phyloP scores from a whole-genome alignment of 768 basidiomycete species.

The Astraeus odoratus region DNA sequence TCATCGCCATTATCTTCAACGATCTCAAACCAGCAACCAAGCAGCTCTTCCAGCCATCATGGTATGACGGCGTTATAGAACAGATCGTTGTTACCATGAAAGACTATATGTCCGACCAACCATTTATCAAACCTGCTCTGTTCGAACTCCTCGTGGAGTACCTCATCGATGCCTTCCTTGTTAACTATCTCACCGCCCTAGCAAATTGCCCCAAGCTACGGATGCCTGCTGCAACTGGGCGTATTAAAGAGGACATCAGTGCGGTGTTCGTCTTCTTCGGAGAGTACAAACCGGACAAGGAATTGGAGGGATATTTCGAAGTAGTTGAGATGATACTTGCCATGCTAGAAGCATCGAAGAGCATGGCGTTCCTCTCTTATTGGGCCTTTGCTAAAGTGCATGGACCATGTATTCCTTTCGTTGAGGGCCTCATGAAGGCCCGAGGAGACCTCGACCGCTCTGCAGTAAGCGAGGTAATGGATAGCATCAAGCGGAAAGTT shows the following conservation, averaged over 20 bases:
- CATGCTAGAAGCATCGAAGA: slow-evolving; percentile 80
- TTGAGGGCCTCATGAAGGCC: slow-evolving; percentile 84
- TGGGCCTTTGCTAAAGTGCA: slow-evolving; percentile 91
- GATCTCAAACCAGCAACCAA: slow-evolving; percentile 87
- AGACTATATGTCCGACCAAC: slow-evolving; percentile 94
- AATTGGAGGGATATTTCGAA: slow-evolving; percentile 78
- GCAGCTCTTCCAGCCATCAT: slow-evolving; percentile 70
- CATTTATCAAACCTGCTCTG: slow-evolving; percentile 83
- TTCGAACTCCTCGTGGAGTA: slow-evolving; percentile 92
- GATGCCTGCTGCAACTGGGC: slow-evolving; percentile 79
- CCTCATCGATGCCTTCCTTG: slow-evolving; percentile 83
- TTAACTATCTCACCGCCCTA: slow-evolving; percentile 84
- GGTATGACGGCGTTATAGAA: slow-evolving; percentile 86
- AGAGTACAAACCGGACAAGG: slow-evolving; percentile 66
- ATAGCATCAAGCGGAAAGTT: slow-evolving; percentile 85
- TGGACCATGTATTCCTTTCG: slow-evolving; percentile 87
- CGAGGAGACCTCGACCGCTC: slow-evolving; percentile 90
- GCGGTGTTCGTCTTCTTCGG: slow-evolving; percentile 77
- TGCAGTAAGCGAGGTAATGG: slow-evolving; percentile 85
- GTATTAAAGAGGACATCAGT: slow-evolving; percentile 76
- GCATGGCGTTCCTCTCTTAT: slow-evolving; percentile 87
- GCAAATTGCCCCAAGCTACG: slow-evolving; percentile 77
- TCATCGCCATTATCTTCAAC: slow-evolving; percentile 93
- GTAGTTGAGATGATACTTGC: slow-evolving; percentile 78
- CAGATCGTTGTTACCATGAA: slow-evolving; percentile 94